Base-by-base conservation (phyloP, 2,329 filamentous ascomycete species). In the Magnaporthales sp. region DNA sequence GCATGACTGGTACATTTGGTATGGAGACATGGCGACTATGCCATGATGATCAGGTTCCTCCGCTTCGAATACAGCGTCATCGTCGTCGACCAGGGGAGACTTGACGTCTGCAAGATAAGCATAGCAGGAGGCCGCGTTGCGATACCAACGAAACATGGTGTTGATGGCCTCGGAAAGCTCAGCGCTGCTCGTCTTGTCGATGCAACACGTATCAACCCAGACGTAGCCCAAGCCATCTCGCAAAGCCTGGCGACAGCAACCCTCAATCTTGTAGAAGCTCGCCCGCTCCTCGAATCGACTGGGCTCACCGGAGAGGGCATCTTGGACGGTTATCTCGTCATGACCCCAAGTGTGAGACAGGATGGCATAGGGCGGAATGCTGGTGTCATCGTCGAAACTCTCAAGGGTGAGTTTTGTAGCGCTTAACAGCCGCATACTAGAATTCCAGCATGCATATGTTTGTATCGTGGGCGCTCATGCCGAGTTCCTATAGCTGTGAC, bases 151-250 rank as follows among this genome's bases (percentile, higher is more conserved):
- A 15, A 69, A 70, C 69, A 70, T 70, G 64, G 66, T 68, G 65
- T 70, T 70, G 67, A 70, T 77, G 4, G 75, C 74, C 66, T 77
- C 74, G 1, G 74, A 74, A 1, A 79, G 70, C 70, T 78, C 77
- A 0, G 75, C 70, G 61, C 72, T 75, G 67, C 72, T 75, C 1
- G 68, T 68, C 67, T 77, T 78, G 68, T 78, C 74, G 66, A 79
- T 78, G 65, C 77, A 79, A 69, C 74, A 77, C 1, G 76, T 78
- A 68, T 79, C 77, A 5, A 77, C 70, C 77, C 77, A 79, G n/a
- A 72, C 68, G 56, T 75, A 77, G 5, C 60, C 68, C 4, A 74
- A 66, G 9, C 70, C 71, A 63, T 77, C 74, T 4, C 67, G 66
- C 5, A 27, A 7, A 2, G 74, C 73, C 9, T 71, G 69, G 51